These are phyloP conservation scores for Exophiala viscosa DNA, from an alignment of 2,329 filamentous ascomycete genomes.

Conservation along the genomic window DNA sequence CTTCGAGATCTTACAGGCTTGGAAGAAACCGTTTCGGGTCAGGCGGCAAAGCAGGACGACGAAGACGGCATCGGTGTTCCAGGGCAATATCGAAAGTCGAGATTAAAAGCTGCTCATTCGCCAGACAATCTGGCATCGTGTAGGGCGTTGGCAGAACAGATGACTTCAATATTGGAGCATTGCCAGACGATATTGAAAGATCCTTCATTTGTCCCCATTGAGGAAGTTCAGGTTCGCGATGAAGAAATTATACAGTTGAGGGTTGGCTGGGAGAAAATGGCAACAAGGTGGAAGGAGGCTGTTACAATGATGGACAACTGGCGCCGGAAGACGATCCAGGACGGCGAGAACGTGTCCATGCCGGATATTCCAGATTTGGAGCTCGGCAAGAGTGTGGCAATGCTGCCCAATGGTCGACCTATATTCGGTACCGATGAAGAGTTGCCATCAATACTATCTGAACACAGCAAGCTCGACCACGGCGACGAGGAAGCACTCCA, in stretches of 20 bases:
- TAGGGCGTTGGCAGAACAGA: constrained; percentile 66
- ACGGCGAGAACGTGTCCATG: constrained; percentile 38
- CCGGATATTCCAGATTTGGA: constrained; percentile 43
- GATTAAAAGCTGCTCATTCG: constrained; percentile 3
- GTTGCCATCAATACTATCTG: constrained; percentile 17
- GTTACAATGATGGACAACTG: constrained; percentile 88
- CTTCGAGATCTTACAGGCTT: constrained; percentile 61
- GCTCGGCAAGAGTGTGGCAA: constrained; percentile 34
- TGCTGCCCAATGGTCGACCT: constrained; percentile 32
- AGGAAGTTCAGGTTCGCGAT: constrained; percentile 89
- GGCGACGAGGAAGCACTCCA: constrained; percentile 1
- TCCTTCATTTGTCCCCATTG: constrained; percentile 90
- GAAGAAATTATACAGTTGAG: constrained; percentile 82
- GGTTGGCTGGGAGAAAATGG: constrained; percentile 90
- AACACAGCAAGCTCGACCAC: constrained; percentile 15
- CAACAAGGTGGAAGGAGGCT: constrained; percentile 82
- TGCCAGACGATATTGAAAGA: constrained; percentile 83
- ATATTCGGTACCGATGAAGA: constrained; percentile 31
- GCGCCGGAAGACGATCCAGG: constrained; percentile 68
- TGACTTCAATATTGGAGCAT: constrained; percentile 75
- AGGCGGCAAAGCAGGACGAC: constrained; percentile 18
- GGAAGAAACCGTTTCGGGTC: constrained; percentile 31
- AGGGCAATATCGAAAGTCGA: constrained; percentile 27
- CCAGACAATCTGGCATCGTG: constrained; percentile 52
- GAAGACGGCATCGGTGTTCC: constrained; percentile 28